phyloP scores from a whole-genome alignment of 2,329 filamentous ascomycete species.

The Gnomoniopsis smithogilvyi region DNA sequence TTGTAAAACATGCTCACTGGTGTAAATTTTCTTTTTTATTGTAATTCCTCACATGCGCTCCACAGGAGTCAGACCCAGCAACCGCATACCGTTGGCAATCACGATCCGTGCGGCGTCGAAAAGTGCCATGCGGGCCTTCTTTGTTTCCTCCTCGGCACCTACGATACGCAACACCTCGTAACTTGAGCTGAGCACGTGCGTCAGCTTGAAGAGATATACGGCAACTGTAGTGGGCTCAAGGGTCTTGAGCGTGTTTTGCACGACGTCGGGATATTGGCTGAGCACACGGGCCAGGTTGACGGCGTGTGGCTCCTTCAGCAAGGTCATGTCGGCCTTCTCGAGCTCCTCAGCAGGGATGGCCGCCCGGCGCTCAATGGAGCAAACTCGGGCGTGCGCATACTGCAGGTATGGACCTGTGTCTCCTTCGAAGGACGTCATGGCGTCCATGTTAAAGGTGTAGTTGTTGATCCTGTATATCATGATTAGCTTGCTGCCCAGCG shows the following conservation, averaged over 20 bases:
- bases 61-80: conserved; percentile 76
- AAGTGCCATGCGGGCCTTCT: conserved; percentile 70
- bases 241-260: conserved; percentile 80
- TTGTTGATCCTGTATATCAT: conserved; percentile 51
- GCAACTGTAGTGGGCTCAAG: conserved; percentile 59
- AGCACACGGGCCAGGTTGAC: conserved; percentile 71
- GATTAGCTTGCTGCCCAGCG: conserved; percentile 15
- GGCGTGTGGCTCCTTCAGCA: conserved; percentile 71
- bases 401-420: conserved; percentile 85
- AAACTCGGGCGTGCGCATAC: conserved; percentile 74
- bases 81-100: conserved; percentile 76
- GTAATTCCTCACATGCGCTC: conserved; percentile 44
- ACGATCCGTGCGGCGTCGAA: conserved; percentile 75
- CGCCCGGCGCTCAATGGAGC: conserved; percentile 59
- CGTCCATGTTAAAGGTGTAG: conserved; percentile 73
- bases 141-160: conserved; percentile 70
- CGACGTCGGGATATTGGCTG: conserved; percentile 81
- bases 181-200: conserved; percentile 73
- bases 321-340: conserved; percentile 58
- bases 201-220: conserved; percentile 80
- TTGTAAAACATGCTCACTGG: not conserved
- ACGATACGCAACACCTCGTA: conserved; percentile 82
- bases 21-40: not conserved
- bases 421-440: conserved; percentile 80
- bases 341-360: conserved; percentile 55